Evolutionary conservation across 257 asterid genomes (phyloP), one percentile per base, ranked within the genome.

Genomic region (Solanum habrochaites): DNA sequence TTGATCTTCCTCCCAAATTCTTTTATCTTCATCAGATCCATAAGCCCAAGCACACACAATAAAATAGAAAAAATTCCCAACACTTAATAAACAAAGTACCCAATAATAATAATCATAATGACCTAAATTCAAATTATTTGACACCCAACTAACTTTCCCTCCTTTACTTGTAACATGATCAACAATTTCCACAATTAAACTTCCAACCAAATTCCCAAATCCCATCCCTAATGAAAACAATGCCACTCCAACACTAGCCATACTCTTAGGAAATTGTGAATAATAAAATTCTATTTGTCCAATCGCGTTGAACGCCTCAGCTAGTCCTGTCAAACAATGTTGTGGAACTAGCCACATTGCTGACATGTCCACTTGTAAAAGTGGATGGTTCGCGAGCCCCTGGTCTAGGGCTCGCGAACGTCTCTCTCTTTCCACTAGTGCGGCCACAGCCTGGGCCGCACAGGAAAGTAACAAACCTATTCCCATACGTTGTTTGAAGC

Each of bases 41-140:
- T 86, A 89, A 42, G 87, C 84, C 29, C 91, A 42, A 71, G 90
- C 90, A 77, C 92, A 87, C 52, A 90, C 9, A 14, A 88, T 49
- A 62, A 90, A 95, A 88, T 93, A 93, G 27, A 93, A 67, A 25
- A 94, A 83, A 81, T 94, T 95, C 14, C 69, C 74, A 11, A 92
- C 70, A 56, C 95, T 85, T 35, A 95, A 73, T 4, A 87, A 8
- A 43, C 89, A 71, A 6, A 94, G 91, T 31, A 94, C 82, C 98
- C 98, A 94, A 82, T 91, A 95, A 42, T 95, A 95, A 66, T 95
- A 94, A 88, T 94, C 98, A 74, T 92, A 95, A 67, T 91, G 97
- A 9, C 98, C 98, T 83, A 83, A 83, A 87, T 94, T 95, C 78
- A 95, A 72, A 62, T 94, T 93, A 80, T 82, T 85, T 0, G 96